Base-by-base conservation (phyloP, 768 basidiomycete species). In the Dacryopinax primogenitus region DNA sequence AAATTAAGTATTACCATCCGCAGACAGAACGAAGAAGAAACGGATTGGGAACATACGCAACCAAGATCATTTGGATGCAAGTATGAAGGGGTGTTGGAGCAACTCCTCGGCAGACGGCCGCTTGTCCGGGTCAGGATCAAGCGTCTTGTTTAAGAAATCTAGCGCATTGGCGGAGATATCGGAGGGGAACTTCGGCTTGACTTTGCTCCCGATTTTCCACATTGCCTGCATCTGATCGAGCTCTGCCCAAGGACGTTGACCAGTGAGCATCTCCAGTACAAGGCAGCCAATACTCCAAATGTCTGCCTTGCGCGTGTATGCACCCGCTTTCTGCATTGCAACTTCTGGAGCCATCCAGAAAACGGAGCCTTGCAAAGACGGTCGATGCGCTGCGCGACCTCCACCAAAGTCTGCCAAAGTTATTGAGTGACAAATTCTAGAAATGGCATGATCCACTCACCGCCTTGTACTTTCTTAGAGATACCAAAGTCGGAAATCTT, bases 261-360 rank as follows among this genome's bases (percentile, higher is more conserved):
- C 92, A 0, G 94, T 97, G 64, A 96, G 78, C 93, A 97, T 97
- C 75, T 97, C 93, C 13, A 97, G 91, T 28, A 96, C 86, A 58
- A 97, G 77, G 74, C 93, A 95, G 1, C 93, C 93, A 0, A 97
- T 87, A 73, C 90, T 91, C 94, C 94, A 97, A 64, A 96, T 94
- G 73, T 96, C 94, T 4, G 93, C 92, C 72, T 94, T 94, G 67
- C 80, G 82, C 11, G 92, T 94, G 72, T 96, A 91, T 58, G 51
- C 51, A 18, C 51, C 51, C 0, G 86, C 83, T 28, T 86, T 92
- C 77, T 99, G 96, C 72, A 94, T 94, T 66, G 98, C 96, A 21
- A 97, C 92, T 75, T 97, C 95, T 0, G 95, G 95, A 0, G 95
- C 95, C 95, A 98, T 97, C 95, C 95, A 98, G 76, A 96, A 98